Evolutionary conservation across 768 basidiomycete species (phyloP).

Genomic region (Lyophyllum semitale): DNA sequence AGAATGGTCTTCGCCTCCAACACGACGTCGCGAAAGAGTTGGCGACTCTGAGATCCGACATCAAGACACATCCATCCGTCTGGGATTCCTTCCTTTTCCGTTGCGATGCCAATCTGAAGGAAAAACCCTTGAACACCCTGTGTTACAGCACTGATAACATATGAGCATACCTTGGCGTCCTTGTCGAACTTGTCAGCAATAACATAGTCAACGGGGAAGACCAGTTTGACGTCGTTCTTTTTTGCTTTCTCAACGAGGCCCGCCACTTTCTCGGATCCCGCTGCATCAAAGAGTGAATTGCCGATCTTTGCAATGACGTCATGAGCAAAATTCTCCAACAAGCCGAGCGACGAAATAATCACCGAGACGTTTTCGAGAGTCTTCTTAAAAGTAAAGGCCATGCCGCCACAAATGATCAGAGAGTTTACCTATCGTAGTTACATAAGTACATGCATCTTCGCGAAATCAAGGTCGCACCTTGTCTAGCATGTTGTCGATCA

Average conservation of each 20-base stretch:
- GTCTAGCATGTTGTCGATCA: slow-evolving; percentile 99
- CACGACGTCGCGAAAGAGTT: slow-evolving; percentile 80
- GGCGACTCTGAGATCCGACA: slow-evolving; percentile 80
- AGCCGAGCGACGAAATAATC: slow-evolving; percentile 2
- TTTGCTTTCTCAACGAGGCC: slow-evolving; percentile 89
- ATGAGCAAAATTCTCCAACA: not conserved
- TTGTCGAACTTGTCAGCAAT: slow-evolving; percentile 96
- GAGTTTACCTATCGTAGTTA: slow-evolving; percentile 74
- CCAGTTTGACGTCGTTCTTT: slow-evolving; percentile 87
- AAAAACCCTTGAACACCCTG: not conserved
- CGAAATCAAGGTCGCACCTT: slow-evolving; percentile 54
- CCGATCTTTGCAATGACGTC: slow-evolving; percentile 66
- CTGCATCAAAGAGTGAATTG: slow-evolving; percentile 88
- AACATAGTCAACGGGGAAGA: slow-evolving; percentile 94
- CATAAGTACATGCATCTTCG: not conserved
- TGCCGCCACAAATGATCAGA: slow-evolving; percentile 95
- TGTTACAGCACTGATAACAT: not conserved
- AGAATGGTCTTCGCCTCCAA: slow-evolving; percentile 91
- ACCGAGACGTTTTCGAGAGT: slow-evolving; percentile 79
- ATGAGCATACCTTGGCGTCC: slow-evolving; percentile 70
- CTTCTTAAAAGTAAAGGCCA: slow-evolving; percentile 99
- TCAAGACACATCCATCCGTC: slow-evolving; percentile 96
- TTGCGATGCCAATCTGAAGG: slow-evolving; percentile 66
- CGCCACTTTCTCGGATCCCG: slow-evolving; percentile 85
- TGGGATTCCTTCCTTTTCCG: slow-evolving; percentile 86